These are phyloP conservation scores for Aspergillus affinis DNA, from an alignment of 495 filamentous ascomycete species.

Conservation along the genomic window DNA sequence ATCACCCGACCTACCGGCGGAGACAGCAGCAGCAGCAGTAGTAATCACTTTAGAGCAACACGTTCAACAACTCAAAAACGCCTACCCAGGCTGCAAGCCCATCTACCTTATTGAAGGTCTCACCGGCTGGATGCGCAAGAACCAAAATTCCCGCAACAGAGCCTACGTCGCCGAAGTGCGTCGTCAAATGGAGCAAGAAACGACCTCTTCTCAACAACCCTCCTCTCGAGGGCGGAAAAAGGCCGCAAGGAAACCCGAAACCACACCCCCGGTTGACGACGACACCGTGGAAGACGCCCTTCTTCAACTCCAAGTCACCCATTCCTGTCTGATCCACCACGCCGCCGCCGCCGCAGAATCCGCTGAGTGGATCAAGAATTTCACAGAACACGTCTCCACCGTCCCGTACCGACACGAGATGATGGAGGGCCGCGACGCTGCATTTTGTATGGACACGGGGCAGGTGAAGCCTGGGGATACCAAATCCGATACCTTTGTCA, in stretches of 20 bases:
- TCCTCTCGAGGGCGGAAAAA: constrained; percentile 32
- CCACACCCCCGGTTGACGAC: constrained; percentile 60
- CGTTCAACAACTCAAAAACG: constrained; percentile 45
- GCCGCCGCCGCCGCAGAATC: constrained; percentile 62
- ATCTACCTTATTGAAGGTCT: constrained; percentile 83
- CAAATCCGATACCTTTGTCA: constrained; percentile 65
- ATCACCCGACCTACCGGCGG: constrained; percentile 24
- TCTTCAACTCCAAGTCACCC: constrained; percentile 66
- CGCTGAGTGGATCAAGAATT: constrained; percentile 73
- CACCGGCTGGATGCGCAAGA: constrained; percentile 65
- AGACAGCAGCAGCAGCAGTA: not conserved
- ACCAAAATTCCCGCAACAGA: constrained; percentile 63
- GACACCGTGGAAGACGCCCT: constrained; percentile 73
- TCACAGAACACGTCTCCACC: constrained; percentile 79
- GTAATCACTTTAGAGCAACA: not conserved
- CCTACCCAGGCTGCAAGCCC: constrained; percentile 51
- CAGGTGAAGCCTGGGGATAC: constrained; percentile 75
- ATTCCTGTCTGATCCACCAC: constrained; percentile 71
- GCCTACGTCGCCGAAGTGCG: constrained; percentile 66
- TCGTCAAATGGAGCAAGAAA: constrained; percentile 44
- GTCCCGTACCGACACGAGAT: constrained; percentile 64
- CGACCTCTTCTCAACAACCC: constrained; percentile 17
- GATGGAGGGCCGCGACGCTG: constrained; percentile 50
- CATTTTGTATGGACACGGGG: constrained; percentile 81
- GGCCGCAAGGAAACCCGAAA: constrained; percentile 43